phyloP scores from a whole-genome alignment of 129 eudicot species.

The Apium graveolens region DNA sequence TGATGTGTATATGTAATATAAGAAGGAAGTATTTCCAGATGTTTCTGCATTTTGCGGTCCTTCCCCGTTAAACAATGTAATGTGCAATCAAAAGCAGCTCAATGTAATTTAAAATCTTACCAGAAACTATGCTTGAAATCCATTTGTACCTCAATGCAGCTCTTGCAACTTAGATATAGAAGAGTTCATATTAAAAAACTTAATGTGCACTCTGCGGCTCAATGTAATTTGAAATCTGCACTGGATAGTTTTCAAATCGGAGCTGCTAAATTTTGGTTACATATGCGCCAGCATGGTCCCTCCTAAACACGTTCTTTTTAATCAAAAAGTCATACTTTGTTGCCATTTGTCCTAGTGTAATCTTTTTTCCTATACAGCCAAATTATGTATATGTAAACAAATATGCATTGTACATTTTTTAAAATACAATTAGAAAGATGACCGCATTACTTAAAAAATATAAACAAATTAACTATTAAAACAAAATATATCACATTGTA shows the following conservation, averaged over 20 bases:
- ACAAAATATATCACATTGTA: too few relatives aligned
- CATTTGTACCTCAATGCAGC: not conserved
- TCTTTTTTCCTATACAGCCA: not conserved
- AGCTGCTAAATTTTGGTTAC: too few relatives aligned
- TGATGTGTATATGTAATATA: not conserved
- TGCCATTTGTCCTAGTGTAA: not conserved
- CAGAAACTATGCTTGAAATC: not conserved
- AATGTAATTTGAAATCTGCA: not conserved
- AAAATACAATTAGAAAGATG: too few relatives aligned
- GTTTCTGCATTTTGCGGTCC: not conserved
- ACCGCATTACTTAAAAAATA: too few relatives aligned
- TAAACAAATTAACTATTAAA: too few relatives aligned
- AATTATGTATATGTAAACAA: too few relatives aligned
- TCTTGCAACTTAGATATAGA: too few relatives aligned
- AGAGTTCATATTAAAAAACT: too few relatives aligned
- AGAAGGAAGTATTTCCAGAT: not conserved
- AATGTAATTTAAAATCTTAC: not conserved
- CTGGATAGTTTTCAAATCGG: too few relatives aligned
- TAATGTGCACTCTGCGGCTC: not conserved
- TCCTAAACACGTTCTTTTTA: not conserved
- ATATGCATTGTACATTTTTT: too few relatives aligned
- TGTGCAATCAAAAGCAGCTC: not conserved
- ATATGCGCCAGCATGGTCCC: constrained; percentile 2
- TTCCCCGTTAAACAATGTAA: not conserved
- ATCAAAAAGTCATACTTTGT: not conserved